Percentiles rank a stretch among this genome's conserved stretches.
Conservation (phyloP, 2,329 filamentous ascomycete species). For the Fusarium continuum region DNA sequence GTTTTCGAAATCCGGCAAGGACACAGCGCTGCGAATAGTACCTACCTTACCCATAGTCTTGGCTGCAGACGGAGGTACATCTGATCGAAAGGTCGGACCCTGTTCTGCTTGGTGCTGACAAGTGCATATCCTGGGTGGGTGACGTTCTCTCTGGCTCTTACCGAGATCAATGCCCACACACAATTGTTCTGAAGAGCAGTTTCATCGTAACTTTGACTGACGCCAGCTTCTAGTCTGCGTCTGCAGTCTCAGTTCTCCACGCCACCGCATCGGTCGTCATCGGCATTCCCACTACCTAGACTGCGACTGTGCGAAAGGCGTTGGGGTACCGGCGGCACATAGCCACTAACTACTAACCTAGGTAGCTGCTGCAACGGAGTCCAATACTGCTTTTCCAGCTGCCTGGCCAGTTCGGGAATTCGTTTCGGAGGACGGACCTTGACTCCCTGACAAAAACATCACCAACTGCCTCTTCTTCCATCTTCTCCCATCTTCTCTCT, state of each 20-base stretch:
- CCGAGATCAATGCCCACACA: conserved; percentile 23
- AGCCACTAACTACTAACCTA: conserved; percentile 13
- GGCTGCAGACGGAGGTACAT: conserved; percentile 3
- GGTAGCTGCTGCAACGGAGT: conserved; percentile 7
- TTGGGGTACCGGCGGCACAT: conserved; percentile 28
- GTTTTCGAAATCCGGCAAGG: neutral
- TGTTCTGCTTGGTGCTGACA: conserved; percentile 29
- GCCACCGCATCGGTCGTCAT: conserved; percentile 43
- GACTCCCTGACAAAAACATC: conserved; percentile 21
- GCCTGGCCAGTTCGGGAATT: neutral
- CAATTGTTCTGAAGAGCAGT: conserved; percentile 25
- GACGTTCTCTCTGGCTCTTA: conserved; percentile 27
- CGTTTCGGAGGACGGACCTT: conserved; percentile 12
- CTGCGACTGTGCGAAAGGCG: conserved; percentile 22
- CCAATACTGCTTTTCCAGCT: conserved; percentile 1
- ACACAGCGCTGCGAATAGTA: neutral
- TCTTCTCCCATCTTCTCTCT: conserved; percentile 23
- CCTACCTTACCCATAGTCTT: neutral
- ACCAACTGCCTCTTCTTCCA: conserved; percentile 16
- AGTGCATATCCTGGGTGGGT: conserved; percentile 16
- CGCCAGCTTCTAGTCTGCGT: conserved; percentile 14
- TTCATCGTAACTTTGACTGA: conserved; percentile 28
- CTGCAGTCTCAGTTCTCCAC: conserved; percentile 27
- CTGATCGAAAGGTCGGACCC: conserved; percentile 6
- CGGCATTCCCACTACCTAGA: conserved; percentile 32